phyloP scores from a whole-genome alignment of 306 rosid genomes.

The Acmispon strigosus region DNA sequence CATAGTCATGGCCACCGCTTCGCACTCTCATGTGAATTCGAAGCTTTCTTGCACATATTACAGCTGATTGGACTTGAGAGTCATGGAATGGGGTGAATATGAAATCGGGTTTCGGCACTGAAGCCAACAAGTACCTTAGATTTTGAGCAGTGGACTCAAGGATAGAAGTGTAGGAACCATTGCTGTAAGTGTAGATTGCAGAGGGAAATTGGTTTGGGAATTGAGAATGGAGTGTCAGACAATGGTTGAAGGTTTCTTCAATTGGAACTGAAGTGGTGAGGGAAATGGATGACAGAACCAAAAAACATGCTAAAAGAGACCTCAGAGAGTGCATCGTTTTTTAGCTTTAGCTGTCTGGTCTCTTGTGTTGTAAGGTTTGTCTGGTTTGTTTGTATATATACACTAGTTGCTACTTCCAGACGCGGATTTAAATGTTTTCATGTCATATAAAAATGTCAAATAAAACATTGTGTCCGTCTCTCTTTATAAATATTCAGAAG shows the following conservation, averaged over 20 bases:
- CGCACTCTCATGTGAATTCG: constrained; percentile 45
- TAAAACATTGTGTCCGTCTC: no score
- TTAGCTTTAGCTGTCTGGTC: not conserved
- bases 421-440: no score
- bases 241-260: constrained; percentile 31
- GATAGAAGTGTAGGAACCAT: constrained; percentile 36
- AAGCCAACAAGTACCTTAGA: constrained; percentile 43
- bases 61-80: constrained; percentile 60
- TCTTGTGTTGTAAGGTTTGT: not conserved
- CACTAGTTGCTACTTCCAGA: not conserved
- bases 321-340: constrained; percentile 18
- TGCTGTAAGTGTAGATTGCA: constrained; percentile 39
- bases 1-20: constrained; percentile 52
- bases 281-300: constrained; percentile 14
- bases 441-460: no score
- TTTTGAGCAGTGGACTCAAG: constrained; percentile 70
- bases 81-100: constrained; percentile 54
- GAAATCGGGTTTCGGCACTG: constrained; percentile 53
- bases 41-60: constrained; percentile 45
- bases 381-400: constrained; percentile 13
- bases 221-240: constrained; percentile 36
- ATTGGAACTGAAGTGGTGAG: constrained; percentile 8
- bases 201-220: constrained; percentile 33
- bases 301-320: constrained; percentile 5
- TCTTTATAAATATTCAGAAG: no score